phyloP scores from a whole-genome alignment of 2,329 filamentous ascomycete species.

The Penicillium digitatum region DNA sequence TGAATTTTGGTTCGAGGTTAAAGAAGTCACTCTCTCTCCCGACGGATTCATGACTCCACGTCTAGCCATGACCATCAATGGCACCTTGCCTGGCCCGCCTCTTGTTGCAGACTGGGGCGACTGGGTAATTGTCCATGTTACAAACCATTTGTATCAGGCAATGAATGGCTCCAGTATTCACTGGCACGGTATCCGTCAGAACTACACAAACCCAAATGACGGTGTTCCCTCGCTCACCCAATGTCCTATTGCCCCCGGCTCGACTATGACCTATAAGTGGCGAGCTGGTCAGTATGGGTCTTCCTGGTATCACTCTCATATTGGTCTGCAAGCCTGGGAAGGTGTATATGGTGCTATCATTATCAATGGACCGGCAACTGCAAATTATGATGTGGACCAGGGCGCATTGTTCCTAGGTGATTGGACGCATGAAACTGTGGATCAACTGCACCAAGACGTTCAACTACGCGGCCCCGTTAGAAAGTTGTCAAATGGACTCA shows the following conservation, averaged over 20 bases:
- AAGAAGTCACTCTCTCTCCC: constrained; percentile 13
- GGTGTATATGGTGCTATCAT: constrained; percentile 60
- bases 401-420: constrained; percentile 37
- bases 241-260: constrained; percentile 37
- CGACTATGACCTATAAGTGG: constrained; percentile 38
- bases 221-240: constrained; percentile 36
- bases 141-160: constrained; percentile 44
- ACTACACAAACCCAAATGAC: constrained; percentile 31
- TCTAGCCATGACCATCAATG: constrained; percentile 55
- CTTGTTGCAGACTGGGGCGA: constrained; percentile 64
- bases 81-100: constrained; percentile 62
- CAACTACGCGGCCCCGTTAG: constrained; percentile 17
- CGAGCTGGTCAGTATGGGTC: constrained; percentile 38
- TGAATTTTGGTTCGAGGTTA: constrained; percentile 16
- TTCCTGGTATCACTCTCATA: constrained; percentile 36
- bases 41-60: constrained; percentile 29
- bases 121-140: constrained; percentile 52
- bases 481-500: constrained; percentile 32
- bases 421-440: constrained; percentile 27
- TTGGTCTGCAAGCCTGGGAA: constrained; percentile 42
- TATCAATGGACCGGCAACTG: constrained; percentile 39
- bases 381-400: constrained; percentile 38
- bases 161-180: constrained; percentile 28
- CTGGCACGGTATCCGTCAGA: constrained; percentile 37
- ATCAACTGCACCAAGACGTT: constrained; percentile 22